Conservation (phyloP, 2,329 filamentous ascomycete species). For the Colletotrichum sp. region DNA sequence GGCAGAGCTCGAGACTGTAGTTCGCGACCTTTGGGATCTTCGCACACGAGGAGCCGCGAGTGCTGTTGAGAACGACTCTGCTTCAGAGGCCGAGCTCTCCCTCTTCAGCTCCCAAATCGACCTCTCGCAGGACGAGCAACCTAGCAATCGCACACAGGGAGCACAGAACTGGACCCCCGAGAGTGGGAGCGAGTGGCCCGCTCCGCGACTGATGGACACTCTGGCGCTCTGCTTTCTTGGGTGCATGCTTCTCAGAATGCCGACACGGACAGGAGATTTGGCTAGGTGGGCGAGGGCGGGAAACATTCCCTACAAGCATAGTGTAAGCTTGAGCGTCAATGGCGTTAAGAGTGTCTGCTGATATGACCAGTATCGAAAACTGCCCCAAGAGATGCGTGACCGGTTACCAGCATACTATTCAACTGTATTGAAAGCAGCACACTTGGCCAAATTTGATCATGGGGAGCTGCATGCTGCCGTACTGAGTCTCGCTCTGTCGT, state of each 20-base stretch:
- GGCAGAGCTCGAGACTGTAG: constrained; percentile 76
- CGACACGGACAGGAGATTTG: constrained; percentile 77
- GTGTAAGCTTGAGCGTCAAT: constrained; percentile 47
- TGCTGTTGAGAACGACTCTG: constrained; percentile 29
- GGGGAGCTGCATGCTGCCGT: constrained; percentile 70
- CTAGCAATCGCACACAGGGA: constrained; percentile 32
- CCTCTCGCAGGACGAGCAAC: constrained; percentile 25
- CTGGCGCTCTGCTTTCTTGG: constrained; percentile 83
- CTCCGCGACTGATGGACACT: constrained; percentile 76
- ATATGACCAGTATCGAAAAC: constrained; percentile 49
- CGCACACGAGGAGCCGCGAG: constrained; percentile 54
- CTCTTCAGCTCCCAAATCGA: constrained; percentile 45
- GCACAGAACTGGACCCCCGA: constrained; percentile 50
- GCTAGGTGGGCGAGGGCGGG: constrained; percentile 69
- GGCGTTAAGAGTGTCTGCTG: not conserved
- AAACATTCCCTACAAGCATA: constrained; percentile 74
- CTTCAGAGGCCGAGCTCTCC: constrained; percentile 31
- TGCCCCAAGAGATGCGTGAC: constrained; percentile 70
- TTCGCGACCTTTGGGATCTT: constrained; percentile 86
- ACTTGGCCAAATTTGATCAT: constrained; percentile 44
- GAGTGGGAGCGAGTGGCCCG: constrained; percentile 51
- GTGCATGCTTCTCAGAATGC: constrained; percentile 75
- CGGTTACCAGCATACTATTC: constrained; percentile 69
- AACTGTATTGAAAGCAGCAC: constrained; percentile 58
- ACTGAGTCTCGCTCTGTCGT: constrained; percentile 66